These are phyloP conservation scores for Penicillium cinerascens DNA, from an alignment of 495 filamentous ascomycete genomes.

Conservation along the genomic window DNA sequence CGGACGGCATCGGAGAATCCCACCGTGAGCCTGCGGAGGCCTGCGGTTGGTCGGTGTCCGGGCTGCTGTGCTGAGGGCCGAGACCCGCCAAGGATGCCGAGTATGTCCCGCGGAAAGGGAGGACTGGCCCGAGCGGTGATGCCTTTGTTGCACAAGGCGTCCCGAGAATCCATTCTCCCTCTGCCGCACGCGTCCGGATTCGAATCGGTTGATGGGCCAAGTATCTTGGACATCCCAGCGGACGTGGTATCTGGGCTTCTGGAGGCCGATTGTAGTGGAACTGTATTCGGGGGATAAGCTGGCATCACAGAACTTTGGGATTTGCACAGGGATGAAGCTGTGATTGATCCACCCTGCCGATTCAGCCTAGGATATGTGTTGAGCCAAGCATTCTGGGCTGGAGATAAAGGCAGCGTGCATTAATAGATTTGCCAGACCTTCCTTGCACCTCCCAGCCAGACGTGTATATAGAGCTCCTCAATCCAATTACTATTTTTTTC, in stretches of 20 bases:
- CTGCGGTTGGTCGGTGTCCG: slow-evolving; percentile 20
- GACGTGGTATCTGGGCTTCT: neutral
- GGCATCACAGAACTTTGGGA: neutral
- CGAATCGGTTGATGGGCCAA: slow-evolving; percentile 4
- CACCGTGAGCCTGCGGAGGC: slow-evolving; percentile 9
- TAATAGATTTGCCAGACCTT: slow-evolving; percentile 15
- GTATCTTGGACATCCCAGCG: neutral
- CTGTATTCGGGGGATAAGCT: slow-evolving; percentile 4
- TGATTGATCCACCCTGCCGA: slow-evolving; percentile 14
- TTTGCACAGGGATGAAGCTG: slow-evolving; percentile 7
- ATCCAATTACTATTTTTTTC: neutral
- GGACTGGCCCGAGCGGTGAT: slow-evolving; percentile 22
- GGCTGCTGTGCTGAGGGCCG: slow-evolving; percentile 10
- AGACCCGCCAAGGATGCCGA: slow-evolving; percentile 20
- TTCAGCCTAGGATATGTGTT: slow-evolving; percentile 5
- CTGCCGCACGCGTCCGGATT: slow-evolving; percentile 10
- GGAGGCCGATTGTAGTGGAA: neutral
- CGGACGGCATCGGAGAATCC: slow-evolving; percentile 12
- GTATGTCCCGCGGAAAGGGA: slow-evolving; percentile 15
- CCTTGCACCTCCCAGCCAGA: neutral
- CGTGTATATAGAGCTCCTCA: slow-evolving; percentile 11
- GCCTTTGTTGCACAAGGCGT: slow-evolving; percentile 15
- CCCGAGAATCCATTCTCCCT: slow-evolving; percentile 4
- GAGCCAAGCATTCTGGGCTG: slow-evolving; percentile 28
- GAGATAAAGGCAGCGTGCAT: slow-evolving; percentile 18